Percentiles rank a stretch among this genome's conserved stretches.
Evolutionary conservation across 2,329 filamentous ascomycete genomes (phyloP).

Genomic region (Neocatenulostroma microsporum): DNA sequence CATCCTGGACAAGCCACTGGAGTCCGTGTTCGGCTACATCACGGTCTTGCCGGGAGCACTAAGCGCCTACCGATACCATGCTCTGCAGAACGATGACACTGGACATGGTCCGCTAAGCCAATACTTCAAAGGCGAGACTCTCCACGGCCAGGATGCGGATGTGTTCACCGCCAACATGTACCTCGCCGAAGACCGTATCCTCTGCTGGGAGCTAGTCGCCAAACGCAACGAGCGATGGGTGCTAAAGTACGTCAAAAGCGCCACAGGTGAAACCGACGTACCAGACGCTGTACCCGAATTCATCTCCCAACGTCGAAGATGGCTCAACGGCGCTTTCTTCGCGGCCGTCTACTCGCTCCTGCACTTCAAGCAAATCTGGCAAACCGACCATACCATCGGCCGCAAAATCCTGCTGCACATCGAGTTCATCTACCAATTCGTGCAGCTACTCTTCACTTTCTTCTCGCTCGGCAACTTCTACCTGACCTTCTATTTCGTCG

Average conservation of each 20-base stretch:
- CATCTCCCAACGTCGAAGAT: slow-evolving; percentile 89
- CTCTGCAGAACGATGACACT: slow-evolving; percentile 90
- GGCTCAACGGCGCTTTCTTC: slow-evolving; percentile 98
- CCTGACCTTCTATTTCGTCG: slow-evolving; percentile 96
- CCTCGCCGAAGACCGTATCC: slow-evolving; percentile 77
- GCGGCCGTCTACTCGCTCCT: slow-evolving; percentile 95
- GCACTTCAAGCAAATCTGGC: slow-evolving; percentile 88
- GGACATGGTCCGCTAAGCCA: slow-evolving; percentile 92
- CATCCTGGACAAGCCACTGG: slow-evolving; percentile 92
- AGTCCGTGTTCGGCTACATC: slow-evolving; percentile 97
- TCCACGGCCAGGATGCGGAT: slow-evolving; percentile 92
- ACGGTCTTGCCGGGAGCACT: slow-evolving; percentile 92
- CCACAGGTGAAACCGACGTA: slow-evolving; percentile 95
- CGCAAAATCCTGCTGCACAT: slow-evolving; percentile 89
- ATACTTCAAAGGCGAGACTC: slow-evolving; percentile 97
- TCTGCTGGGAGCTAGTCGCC: slow-evolving; percentile 92
- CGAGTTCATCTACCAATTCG: slow-evolving; percentile 90
- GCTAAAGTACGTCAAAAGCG: slow-evolving; percentile 93
- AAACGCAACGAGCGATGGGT: slow-evolving; percentile 95
- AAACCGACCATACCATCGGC: slow-evolving; percentile 79
- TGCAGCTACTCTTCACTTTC: slow-evolving; percentile 90
- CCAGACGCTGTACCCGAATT: slow-evolving; percentile 93
- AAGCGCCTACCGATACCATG: slow-evolving; percentile 91
- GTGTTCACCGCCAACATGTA: slow-evolving; percentile 98
- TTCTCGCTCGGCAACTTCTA: slow-evolving; percentile 98